Conservation (phyloP, 1,284 basidiomycete species). For the Fomitopsis schrenkii region DNA sequence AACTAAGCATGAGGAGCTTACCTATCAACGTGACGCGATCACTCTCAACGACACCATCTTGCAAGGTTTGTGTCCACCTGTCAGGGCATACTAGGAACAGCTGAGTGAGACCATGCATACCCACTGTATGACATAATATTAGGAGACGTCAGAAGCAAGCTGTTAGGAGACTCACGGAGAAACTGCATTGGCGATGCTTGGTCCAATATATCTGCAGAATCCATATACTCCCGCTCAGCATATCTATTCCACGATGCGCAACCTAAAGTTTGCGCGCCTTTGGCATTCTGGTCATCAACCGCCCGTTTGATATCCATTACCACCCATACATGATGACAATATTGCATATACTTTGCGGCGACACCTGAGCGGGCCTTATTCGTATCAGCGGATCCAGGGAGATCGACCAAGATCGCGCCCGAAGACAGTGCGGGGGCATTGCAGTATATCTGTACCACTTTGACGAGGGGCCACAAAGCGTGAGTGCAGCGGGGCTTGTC, state of each 20-base stretch:
- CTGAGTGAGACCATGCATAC: no score
- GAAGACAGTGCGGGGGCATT: conserved; percentile 41
- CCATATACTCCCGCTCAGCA: neutral
- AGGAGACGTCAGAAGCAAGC: no score
- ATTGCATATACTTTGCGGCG: conserved; percentile 49
- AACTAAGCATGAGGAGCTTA: no score
- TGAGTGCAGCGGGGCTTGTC: no score
- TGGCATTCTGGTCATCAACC: neutral
- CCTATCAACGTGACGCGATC: no score
- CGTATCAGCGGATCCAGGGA: conserved; percentile 52
- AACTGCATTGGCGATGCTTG: neutral
- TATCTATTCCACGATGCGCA: neutral
- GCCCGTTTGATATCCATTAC: neutral
- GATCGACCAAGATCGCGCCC: conserved; percentile 48
- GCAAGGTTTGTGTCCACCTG: no score
- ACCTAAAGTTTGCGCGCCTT: neutral
- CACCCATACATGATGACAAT: conserved; percentile 25
- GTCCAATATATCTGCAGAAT: neutral
- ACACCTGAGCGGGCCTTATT: conserved; percentile 46
- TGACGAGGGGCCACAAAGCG: conserved; percentile 4
- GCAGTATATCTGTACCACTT: conserved; percentile 46
- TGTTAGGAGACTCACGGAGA: no score
- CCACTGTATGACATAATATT: no score
- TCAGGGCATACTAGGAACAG: no score
- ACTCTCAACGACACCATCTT: no score